A percentile compares a stretch with the other conserved stretches of the same genome.
Evolutionary conservation across 345 rosid genomes (phyloP).

Genomic region (Syzygium jambos): DNA sequence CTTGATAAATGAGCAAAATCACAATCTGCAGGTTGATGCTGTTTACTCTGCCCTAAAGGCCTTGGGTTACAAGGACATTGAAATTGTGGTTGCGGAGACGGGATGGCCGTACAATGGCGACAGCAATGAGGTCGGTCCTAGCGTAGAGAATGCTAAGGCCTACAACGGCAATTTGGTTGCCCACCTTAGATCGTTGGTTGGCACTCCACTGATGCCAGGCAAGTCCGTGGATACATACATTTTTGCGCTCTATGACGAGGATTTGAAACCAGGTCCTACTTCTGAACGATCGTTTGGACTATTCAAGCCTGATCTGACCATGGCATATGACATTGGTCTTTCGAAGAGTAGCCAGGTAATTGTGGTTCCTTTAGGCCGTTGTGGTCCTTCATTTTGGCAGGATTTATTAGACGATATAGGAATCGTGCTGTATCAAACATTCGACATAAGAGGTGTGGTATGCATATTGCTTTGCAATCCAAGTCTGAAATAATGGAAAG

Average conservation of each 20-base stretch:
- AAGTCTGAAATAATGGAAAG: neutral
- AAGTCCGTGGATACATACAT: constrained; percentile 85
- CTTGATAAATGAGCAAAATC: neutral
- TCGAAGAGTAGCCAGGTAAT: constrained; percentile 65
- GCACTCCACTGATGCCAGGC: constrained; percentile 95
- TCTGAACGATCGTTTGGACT: constrained; percentile 84
- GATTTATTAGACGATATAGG: neutral
- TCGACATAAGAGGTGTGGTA: neutral
- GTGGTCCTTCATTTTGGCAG: neutral
- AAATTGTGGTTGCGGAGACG: constrained; percentile 85
- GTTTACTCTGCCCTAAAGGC: constrained; percentile 72
- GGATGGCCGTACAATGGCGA: constrained; percentile 91
- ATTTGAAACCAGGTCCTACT: constrained; percentile 68
- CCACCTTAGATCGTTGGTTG: constrained; percentile 68
- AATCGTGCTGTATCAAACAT: neutral
- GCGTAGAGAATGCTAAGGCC: constrained; percentile 82
- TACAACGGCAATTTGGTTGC: constrained; percentile 81
- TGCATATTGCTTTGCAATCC: neutral
- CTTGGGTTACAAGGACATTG: constrained; percentile 64
- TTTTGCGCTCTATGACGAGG: constrained; percentile 85
- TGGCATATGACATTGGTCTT: constrained; percentile 62
- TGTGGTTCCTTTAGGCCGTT: neutral
- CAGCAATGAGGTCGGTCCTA: constrained; percentile 61
- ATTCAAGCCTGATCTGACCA: constrained; percentile 64
- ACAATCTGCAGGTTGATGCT: constrained; percentile 62